Percentiles rank a stretch among this genome's conserved stretches.
Conservation (phyloP, 1,139 yeast species). For the Debaryomyces subglobosus region DNA sequence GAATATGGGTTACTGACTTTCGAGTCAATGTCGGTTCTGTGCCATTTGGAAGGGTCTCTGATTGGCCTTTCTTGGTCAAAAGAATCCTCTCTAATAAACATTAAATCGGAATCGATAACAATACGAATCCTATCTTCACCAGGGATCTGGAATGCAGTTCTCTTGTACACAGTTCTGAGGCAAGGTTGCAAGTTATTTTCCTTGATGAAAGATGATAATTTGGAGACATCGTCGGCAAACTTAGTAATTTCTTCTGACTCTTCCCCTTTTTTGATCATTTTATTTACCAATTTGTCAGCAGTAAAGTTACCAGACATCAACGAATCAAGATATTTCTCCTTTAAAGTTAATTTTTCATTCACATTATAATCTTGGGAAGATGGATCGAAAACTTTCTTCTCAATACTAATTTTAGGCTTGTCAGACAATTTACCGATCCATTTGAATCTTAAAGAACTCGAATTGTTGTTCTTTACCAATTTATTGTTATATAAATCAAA, state of each 20-base stretch:
- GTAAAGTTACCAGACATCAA: constrained; percentile 49
- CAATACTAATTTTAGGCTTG: constrained; percentile 77
- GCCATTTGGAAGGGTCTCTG: constrained; percentile 90
- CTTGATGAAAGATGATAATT: constrained; percentile 63
- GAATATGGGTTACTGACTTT: constrained; percentile 69
- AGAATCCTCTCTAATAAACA: constrained; percentile 87
- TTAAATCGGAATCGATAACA: constrained; percentile 84
- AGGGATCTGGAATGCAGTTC: constrained; percentile 97
- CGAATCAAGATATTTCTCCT: constrained; percentile 78
- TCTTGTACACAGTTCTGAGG: constrained; percentile 80
- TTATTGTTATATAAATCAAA: constrained; percentile 88
- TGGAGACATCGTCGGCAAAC: constrained; percentile 18
- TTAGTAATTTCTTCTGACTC: constrained; percentile 26
- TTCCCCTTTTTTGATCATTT: constrained; percentile 29
- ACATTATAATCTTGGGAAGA: constrained; percentile 58
- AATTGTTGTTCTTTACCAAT: constrained; percentile 68
- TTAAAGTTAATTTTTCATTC: constrained; percentile 64
- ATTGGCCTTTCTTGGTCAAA: constrained; percentile 85
- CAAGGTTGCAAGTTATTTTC: constrained; percentile 79
- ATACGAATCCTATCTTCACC: constrained; percentile 93
- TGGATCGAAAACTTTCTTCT: constrained; percentile 71
- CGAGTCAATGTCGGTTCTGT: constrained; percentile 86
- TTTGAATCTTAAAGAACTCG: constrained; percentile 78
- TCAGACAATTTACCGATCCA: constrained; percentile 87
- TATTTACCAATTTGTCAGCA: constrained; percentile 41